These are phyloP conservation scores for Chaetomium tenue DNA, from an alignment of 495 filamentous ascomycete species.

Conservation along the genomic window DNA sequence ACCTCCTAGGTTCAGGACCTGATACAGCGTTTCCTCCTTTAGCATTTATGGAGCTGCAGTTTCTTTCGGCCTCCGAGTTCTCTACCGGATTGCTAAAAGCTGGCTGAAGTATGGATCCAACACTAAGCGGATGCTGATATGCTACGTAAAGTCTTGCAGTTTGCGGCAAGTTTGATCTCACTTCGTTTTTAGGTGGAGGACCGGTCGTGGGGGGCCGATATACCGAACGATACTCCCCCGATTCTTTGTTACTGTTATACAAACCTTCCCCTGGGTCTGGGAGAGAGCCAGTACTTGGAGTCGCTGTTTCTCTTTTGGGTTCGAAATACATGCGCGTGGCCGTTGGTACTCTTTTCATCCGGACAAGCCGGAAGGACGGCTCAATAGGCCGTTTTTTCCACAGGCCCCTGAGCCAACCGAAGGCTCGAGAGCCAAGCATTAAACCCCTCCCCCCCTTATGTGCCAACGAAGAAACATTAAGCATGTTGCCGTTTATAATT, in stretches of 20 bases:
- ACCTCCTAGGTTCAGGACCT: neutral
- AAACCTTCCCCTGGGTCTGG: neutral
- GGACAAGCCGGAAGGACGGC: neutral
- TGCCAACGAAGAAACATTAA: no score
- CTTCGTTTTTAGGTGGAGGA: neutral
- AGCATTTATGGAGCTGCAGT: neutral
- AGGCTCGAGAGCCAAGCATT: neutral
- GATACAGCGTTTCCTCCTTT: neutral
- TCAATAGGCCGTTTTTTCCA: neutral
- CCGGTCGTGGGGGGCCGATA: neutral
- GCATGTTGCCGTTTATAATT: no score
- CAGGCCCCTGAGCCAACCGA: neutral
- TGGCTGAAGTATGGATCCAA: no score
- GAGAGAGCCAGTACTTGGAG: no score
- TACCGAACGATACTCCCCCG: neutral
- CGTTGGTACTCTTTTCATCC: neutral
- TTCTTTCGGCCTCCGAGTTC: no score
- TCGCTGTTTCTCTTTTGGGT: no score
- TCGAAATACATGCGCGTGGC: no score
- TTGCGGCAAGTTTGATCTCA: neutral
- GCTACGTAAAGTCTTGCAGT: neutral
- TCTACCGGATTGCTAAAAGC: no score
- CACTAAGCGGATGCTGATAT: neutral
- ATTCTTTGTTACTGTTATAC: neutral
- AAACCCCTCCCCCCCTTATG: no score